Evolutionary conservation across 1,284 basidiomycete species (phyloP), one percentile per base, ranked within the genome.

Genomic region (Boletellus deceptivus): DNA sequence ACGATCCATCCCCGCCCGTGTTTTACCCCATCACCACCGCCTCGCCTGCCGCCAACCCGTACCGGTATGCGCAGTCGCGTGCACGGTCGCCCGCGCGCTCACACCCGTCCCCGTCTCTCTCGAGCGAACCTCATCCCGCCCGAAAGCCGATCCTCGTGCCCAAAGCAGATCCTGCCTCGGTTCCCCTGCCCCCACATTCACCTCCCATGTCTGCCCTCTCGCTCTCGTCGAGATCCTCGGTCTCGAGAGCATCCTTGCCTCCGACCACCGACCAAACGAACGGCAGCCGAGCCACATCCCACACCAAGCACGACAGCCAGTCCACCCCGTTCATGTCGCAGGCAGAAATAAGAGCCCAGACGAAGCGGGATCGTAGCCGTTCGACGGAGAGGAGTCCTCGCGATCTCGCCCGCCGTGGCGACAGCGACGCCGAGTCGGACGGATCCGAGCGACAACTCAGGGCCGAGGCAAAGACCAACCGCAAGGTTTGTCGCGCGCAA

Each of bases 401-500:
- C 16, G 49, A 56, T 25, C 41, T 33, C 9, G 38, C 13, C 22
- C 67, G 57, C 22, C 52, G 52, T 20, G 54, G 39, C 25, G 59
- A 63, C 3, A 65, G 71, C 24, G 71, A 70, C 18, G 25, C 70
- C 17, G 65, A 63, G 22, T 62, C 66, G 8, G 66, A 70, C n/a
- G 72, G 71, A 34, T 68, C 76, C 22, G 78, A 83, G 45, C 74
- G 73, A 46, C 80, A 84, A 60, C 76, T 80, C 48, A 80, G 74
- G 59, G 80, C 80, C 7, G 79, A 81, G 58, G 87, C 88, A 17
- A 90, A 89, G 71, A 86, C 86, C 17, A 83, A 85, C 67, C 79
- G 87, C 53, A 90, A 90, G 82, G 87, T 89, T 64, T 59, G 50
- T 43, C 29, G n/a, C 39, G n/a, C 39, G 47, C 51, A 22, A 18